Evolutionary conservation across 1,284 basidiomycete species (phyloP).

Genomic region (Somion occarium): DNA sequence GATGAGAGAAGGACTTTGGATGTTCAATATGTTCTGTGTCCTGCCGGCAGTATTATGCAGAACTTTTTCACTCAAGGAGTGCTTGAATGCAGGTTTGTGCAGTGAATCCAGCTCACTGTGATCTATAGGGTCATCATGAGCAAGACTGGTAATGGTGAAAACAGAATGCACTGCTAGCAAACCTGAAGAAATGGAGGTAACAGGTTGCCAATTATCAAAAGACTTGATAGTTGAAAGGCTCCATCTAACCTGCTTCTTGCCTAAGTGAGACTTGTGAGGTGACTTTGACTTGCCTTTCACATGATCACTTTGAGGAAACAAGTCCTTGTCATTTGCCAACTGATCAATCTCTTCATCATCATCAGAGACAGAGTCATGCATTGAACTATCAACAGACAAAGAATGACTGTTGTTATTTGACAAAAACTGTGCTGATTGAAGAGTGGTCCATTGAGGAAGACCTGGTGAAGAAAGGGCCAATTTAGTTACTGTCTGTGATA

Average conservation of each 20-base stretch:
- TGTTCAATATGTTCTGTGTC: no score
- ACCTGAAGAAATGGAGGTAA: not conserved
- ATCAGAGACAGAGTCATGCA: not conserved
- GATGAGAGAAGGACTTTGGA: no score
- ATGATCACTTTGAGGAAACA: not conserved
- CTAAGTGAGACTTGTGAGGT: not conserved
- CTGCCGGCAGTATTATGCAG: no score
- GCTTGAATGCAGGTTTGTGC: no score
- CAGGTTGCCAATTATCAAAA: not conserved
- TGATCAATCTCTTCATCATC: not conserved
- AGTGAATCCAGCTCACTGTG: no score
- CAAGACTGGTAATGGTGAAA: no score
- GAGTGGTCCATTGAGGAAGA: not conserved
- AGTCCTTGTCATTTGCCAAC: not conserved
- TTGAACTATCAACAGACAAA: not conserved
- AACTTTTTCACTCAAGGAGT: no score
- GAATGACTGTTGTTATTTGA: not conserved
- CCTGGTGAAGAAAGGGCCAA: not conserved
- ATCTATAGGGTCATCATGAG: no score
- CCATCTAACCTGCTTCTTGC: not conserved
- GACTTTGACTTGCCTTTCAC: not conserved
- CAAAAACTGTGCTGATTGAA: not conserved
- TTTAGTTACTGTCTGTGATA: no score
- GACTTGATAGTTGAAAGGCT: not conserved
- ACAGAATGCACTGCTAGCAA: no score